Conservation (phyloP, 805 yeast species). For the Myxozyma neotropica region DNA sequence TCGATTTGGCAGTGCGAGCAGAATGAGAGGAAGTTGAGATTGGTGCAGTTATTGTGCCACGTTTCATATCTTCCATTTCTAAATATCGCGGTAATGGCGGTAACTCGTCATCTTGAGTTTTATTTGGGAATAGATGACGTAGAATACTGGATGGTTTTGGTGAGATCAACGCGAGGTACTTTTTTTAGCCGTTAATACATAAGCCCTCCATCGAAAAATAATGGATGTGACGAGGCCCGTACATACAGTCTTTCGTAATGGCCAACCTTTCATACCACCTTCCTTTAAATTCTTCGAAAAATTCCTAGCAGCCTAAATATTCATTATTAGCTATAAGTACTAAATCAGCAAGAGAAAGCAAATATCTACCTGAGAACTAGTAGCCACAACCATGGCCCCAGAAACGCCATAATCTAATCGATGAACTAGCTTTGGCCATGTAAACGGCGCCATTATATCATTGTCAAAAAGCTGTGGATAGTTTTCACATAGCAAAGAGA, state of each 20-base stretch:
- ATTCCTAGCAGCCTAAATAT: slow-evolving; percentile 20
- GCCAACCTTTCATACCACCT: slow-evolving; percentile 32
- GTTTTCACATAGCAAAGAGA: slow-evolving; percentile 5
- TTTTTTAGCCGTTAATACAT: too few relatives aligned
- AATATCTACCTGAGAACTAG: slow-evolving; percentile 22
- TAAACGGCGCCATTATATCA: slow-evolving; percentile 13
- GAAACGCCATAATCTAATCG: slow-evolving; percentile 31
- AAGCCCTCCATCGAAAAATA: too few relatives aligned
- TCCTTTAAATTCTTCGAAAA: slow-evolving; percentile 14
- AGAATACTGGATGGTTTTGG: slow-evolving; percentile 11
- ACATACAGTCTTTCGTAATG: slow-evolving; percentile 22
- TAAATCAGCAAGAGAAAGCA: too few relatives aligned
- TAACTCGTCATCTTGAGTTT: neutral
- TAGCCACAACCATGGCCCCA: slow-evolving; percentile 31
- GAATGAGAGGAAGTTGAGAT: neutral
- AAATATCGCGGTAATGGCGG: neutral
- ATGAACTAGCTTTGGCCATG: slow-evolving; percentile 29
- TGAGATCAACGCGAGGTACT: slow-evolving; percentile 17
- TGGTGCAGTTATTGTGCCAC: neutral
- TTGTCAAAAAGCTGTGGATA: slow-evolving; percentile 14
- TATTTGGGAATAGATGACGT: neutral
- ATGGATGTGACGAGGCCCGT: too few relatives aligned
- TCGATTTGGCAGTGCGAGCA: too few relatives aligned
- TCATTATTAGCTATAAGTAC: too few relatives aligned
- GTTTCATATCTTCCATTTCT: neutral